Conservation (phyloP, 768 basidiomycete genomes). For the Tubosaeta brunneosetosa region DNA sequence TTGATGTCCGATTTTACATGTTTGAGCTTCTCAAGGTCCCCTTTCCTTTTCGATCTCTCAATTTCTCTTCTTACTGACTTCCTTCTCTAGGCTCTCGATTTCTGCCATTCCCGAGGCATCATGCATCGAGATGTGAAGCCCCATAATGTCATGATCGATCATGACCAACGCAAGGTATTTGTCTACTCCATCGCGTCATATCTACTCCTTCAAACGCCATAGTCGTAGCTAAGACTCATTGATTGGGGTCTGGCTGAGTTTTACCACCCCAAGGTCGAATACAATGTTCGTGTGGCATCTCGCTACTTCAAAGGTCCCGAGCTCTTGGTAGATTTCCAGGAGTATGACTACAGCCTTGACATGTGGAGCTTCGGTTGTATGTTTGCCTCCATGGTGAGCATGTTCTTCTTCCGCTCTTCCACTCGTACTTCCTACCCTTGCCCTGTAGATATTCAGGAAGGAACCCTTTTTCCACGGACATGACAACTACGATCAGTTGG, state of each 20-base stretch:
- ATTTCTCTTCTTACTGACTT: not conserved
- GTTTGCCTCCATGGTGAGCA: conserved; percentile 93
- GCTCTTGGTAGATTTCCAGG: conserved; percentile 94
- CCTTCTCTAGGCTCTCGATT: conserved; percentile 76
- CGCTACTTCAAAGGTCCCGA: conserved; percentile 99
- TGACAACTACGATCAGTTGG: conserved; percentile 97
- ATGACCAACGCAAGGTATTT: conserved; percentile 86
- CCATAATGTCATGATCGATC: conserved; percentile 99
- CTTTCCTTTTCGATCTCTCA: conserved; percentile 4
- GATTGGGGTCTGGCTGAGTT: conserved; percentile 99
- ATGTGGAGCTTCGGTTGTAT: conserved; percentile 99
- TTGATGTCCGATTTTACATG: conserved; percentile 96
- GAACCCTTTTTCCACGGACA: conserved; percentile 99
- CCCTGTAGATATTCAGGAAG: conserved; percentile 88
- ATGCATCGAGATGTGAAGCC: conserved; percentile 99
- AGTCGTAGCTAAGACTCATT: conserved; percentile 78
- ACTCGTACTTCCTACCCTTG: not conserved
- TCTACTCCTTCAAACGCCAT: conserved; percentile 10
- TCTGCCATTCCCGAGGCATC: conserved; percentile 96
- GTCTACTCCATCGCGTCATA: conserved; percentile 3
- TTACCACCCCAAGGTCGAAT: conserved; percentile 95
- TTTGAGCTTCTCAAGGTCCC: conserved; percentile 87
- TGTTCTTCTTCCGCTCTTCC: not conserved
- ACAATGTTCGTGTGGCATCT: conserved; percentile 96
- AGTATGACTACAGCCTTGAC: conserved; percentile 96